phyloP scores from a whole-genome alignment of 257 asterid genomes.

The Apocynum venetum region DNA sequence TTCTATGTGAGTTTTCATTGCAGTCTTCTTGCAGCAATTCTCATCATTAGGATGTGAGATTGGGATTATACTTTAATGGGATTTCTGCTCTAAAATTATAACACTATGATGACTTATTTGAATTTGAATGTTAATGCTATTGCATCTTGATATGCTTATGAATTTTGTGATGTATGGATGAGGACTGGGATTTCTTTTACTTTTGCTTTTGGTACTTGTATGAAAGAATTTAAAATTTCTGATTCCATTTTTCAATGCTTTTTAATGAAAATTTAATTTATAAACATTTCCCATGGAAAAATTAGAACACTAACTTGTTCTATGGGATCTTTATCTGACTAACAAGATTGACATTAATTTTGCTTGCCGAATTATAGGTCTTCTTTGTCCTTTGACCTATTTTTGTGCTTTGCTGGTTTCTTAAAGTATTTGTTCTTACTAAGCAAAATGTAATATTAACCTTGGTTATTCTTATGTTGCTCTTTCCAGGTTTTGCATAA shows the following conservation, averaged over 20 bases:
- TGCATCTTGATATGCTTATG: neutral
- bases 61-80: neutral
- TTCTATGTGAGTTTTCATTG: neutral
- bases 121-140: neutral
- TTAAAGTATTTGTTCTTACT: neutral
- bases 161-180: neutral
- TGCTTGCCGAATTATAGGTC: neutral
- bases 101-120: neutral
- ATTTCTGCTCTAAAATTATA: neutral
- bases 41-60: neutral
- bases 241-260: neutral
- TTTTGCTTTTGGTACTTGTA: neutral
- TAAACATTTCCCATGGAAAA: neutral
- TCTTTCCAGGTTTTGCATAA: constrained; percentile 68
- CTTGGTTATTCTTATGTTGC: constrained; percentile 18
- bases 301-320: neutral
- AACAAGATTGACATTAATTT: neutral
- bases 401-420: neutral
- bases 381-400: neutral
- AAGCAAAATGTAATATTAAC: constrained; percentile 13
- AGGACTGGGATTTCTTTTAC: neutral
- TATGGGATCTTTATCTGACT: neutral
- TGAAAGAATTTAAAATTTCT: neutral
- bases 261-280: neutral
- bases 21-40: neutral